Base-by-base conservation (phyloP, 495 filamentous ascomycete species). In the Penicillium pancosmium region DNA sequence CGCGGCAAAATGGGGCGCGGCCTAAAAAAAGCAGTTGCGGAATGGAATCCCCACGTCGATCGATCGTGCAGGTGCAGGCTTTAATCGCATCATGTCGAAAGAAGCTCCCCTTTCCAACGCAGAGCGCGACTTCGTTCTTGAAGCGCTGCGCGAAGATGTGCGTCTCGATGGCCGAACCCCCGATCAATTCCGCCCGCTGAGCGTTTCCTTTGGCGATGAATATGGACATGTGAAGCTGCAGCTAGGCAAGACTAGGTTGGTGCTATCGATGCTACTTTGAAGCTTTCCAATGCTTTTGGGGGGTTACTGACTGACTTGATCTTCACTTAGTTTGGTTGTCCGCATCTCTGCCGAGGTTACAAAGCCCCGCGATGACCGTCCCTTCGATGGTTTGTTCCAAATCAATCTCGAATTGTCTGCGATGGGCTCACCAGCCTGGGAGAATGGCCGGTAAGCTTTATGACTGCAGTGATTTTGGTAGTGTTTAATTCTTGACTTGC, bases 391-490 rank as follows among this genome's bases (percentile, higher is more conserved):
- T 67, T 82, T 94, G 68, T 97, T 98, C 76, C 90, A 84, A 52
- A 97, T 98, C 69, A 83, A 85, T 31, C 87, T 92, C 57, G 94
- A 98, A 72, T 83, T 98, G 61, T 88, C 86, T 50, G 90, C 92
- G n/a, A 92, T 98, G 88, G 87, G 90, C 21, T 92, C 91, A 27
- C 92, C 94, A 12, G 86, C 89, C 25, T 95, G 95, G 80, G 93
- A 97, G 72, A 83, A 88, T 63, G 90, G 89, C 71, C 82, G 91
- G 79, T 91, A 84, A 64, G 80, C 55, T 50, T 12, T 27, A 44
- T 52, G 13, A 21, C 8, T 35, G 34, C 2, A 25, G n/a, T 36
- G 36, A 5, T 6, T 36, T 59, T 16, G 33, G 10, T 36, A 4
- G 10, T 16, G 8, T 50, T 57, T 55, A 18, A 58, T 40, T 33